These are phyloP conservation scores for Nyctanthes arbortristis DNA, from an alignment of 257 asterid genomes.

Conservation along the genomic window DNA sequence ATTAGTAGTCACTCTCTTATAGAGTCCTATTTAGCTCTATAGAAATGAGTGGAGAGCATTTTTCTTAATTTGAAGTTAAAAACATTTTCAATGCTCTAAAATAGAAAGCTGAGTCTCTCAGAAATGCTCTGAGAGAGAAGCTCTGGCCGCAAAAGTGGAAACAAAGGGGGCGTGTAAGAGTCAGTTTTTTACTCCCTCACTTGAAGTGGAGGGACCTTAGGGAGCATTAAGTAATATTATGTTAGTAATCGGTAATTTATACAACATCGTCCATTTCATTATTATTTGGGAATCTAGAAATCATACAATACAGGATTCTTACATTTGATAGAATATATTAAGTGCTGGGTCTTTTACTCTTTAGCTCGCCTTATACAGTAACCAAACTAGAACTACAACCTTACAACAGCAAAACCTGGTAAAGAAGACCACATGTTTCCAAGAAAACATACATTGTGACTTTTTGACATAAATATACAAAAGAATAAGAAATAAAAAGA, in stretches of 20 bases:
- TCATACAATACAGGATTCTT: neutral
- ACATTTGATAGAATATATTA: neutral
- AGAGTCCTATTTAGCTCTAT: no score
- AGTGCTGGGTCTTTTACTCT: neutral
- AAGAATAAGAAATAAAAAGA: conserved; percentile 26
- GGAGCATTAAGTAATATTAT: neutral
- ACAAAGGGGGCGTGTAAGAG: no score
- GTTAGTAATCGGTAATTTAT: neutral
- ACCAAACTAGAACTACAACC: conserved; percentile 2
- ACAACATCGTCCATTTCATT: neutral
- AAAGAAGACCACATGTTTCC: neutral
- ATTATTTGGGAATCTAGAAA: neutral
- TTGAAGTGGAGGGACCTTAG: no score
- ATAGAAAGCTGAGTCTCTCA: no score
- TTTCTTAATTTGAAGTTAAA: no score
- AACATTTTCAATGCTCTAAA: no score
- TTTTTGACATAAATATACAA: conserved; percentile 23
- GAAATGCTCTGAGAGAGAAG: no score
- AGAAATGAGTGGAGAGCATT: no score
- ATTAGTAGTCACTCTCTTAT: no score
- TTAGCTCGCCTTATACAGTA: neutral
- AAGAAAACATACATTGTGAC: neutral
- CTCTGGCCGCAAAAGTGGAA: no score
- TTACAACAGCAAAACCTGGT: neutral
- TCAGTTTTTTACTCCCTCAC: no score